Evolutionary conservation across 192 early-diverging fungal genomes (phyloP), one percentile per base, ranked within the genome.

Genomic region (Coemansia sp.): DNA sequence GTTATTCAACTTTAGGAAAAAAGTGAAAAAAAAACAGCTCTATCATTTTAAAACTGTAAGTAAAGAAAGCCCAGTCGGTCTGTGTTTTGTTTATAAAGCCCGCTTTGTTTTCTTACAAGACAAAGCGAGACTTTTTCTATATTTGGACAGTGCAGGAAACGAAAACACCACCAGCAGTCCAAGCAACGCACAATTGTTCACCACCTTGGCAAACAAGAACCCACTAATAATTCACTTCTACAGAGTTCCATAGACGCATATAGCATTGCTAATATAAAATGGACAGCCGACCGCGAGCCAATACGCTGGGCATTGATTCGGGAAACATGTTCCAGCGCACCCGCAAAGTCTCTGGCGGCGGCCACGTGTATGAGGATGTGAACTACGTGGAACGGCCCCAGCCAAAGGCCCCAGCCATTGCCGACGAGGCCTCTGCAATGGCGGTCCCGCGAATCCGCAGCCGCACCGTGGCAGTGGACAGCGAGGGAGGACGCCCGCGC

Each of bases 281-380:
- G 49, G 49, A 50, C 26, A 64, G 50, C 19, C 63, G 76, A 39
- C 68, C 44, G 31, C 68, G 70, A 19, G 61, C 69, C 43, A 79
- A 50, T 57, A 79, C 69, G 10, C 52, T 79, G 20, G 71, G 69
- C 21, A 50, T 79, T 21, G 65, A 68, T 56, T 46, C 61, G 4
- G 18, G 44, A 41, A 33, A 46, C 11, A 21, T 35, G 36, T 62
- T 45, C 19, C 67, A 63, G 59, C 66, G 68, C 21, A 14, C 28
- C 15, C 55, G 54, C 35, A 68, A 59, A 55, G 62, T 58, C 14
- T 68, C 64, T 1, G 63, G 59, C 51, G 52, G 53, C 40, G 42
- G 57, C 2, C 53, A 57, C 13, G 40, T 61, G n/a, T 38, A 50
- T 15, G 63, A 70, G 20, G 67, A 70, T 36, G 30, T 20, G 40